Evolutionary conservation across 2,329 filamentous ascomycete species (phyloP).

Genomic region (Penicillium aurantiogriseum): DNA sequence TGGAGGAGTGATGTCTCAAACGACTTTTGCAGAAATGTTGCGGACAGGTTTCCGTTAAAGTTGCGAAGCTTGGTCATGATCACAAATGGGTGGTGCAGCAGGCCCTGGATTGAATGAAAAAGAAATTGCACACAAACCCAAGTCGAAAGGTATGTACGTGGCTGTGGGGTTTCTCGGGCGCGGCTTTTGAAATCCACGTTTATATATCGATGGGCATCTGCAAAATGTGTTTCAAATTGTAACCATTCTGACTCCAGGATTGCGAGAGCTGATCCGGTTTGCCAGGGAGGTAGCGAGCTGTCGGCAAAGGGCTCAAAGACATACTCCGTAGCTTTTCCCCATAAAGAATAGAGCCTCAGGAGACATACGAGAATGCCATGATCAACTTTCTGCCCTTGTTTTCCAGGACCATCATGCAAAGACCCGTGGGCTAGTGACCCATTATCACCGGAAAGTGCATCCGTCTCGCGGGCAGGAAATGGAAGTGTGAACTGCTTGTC

Average conservation of each 20-base stretch:
- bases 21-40: conserved; percentile 30
- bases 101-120: conserved; percentile 25
- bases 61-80: conserved; percentile 29
- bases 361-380: conserved; percentile 24
- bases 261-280: conserved; percentile 24
- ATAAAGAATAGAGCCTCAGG: conserved; percentile 23
- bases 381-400: conserved; percentile 21
- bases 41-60: conserved; percentile 23
- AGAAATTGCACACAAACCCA: conserved; percentile 31
- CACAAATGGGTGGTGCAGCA: conserved; percentile 30
- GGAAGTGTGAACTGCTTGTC: conserved; percentile 27
- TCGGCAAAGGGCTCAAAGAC: conserved; percentile 23
- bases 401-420: conserved; percentile 18
- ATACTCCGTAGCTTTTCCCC: conserved; percentile 28
- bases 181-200: conserved; percentile 28
- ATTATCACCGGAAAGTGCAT: neutral
- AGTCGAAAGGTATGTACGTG: conserved; percentile 23
- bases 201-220: conserved; percentile 28
- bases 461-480: conserved; percentile 13
- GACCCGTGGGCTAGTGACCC: neutral
- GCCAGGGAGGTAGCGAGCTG: conserved; percentile 22
- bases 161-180: conserved; percentile 23
- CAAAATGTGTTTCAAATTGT: conserved; percentile 29
- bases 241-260: conserved; percentile 29
- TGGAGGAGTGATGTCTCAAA: conserved; percentile 30